These are phyloP conservation scores for Penicillium sumatraense DNA, from an alignment of 2,329 filamentous ascomycete species.

Conservation along the genomic window DNA sequence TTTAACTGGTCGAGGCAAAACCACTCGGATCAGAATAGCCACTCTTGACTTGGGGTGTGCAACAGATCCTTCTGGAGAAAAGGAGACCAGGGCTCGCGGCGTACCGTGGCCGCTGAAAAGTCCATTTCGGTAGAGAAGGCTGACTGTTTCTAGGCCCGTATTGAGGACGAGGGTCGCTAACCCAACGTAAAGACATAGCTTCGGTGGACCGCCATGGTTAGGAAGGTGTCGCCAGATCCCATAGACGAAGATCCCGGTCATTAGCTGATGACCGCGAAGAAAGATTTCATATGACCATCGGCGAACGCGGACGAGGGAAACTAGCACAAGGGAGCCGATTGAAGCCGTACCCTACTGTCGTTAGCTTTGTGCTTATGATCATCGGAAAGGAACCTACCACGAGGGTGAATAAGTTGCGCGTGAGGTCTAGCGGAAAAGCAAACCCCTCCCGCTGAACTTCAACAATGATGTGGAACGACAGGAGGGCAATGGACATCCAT, in stretches of 20 bases:
- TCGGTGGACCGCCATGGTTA: background rate
- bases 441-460: constrained; percentile 10
- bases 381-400: constrained; percentile 14
- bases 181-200: background rate
- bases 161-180: background rate
- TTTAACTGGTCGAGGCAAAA: constrained; percentile 1
- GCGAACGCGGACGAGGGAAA: background rate
- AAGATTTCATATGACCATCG: background rate
- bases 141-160: background rate
- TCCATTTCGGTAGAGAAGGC: background rate
- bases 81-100: background rate
- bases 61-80: background rate
- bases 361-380: background rate
- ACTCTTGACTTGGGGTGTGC: background rate
- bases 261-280: background rate
- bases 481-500: constrained; percentile 24
- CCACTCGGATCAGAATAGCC: constrained; percentile 10
- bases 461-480: constrained; percentile 22
- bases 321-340: background rate
- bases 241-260: background rate
- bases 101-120: background rate
- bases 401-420: constrained; percentile 22
- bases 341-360: background rate
- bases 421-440: constrained; percentile 14
- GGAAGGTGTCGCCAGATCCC: background rate